Conservation (phyloP, 2,329 filamentous ascomycete genomes). For the Diaporthe helianthi region DNA sequence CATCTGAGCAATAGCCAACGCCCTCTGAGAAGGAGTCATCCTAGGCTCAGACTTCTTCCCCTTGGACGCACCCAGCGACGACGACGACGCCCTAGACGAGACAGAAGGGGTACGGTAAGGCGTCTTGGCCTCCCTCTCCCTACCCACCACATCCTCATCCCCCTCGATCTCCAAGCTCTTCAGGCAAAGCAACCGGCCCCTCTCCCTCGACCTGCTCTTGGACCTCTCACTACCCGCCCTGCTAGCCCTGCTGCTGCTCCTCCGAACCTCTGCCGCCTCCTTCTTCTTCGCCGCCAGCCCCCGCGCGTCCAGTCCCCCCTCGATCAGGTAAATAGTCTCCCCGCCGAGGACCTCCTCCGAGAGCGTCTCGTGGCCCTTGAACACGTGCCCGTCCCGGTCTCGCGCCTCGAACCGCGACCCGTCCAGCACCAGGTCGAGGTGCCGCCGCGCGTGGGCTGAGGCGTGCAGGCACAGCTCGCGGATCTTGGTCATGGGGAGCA, state of each 20-base stretch:
- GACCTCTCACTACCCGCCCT: neutral
- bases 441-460: constrained; percentile 1
- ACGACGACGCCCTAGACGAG: constrained; percentile 23
- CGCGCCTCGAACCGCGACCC: constrained; percentile 28
- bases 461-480: constrained; percentile 27
- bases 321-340: constrained; percentile 26
- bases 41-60: constrained; percentile 17
- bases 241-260: neutral
- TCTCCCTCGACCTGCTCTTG: neutral
- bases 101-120: constrained; percentile 19
- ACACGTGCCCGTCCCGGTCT: constrained; percentile 26
- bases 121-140: neutral
- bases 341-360: constrained; percentile 15
- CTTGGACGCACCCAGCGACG: neutral
- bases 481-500: constrained; percentile 29
- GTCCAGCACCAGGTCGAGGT: constrained; percentile 10
- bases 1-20: constrained; percentile 20
- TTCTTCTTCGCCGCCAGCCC: neutral
- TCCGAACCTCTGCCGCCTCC: neutral
- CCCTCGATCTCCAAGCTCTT: neutral
- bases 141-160: neutral
- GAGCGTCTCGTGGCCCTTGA: constrained; percentile 17
- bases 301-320: constrained; percentile 7
- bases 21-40: constrained; percentile 24
- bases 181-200: constrained; percentile 7